Conservation (phyloP, 2,329 filamentous ascomycete species). For the Rachicladosporium sp. region DNA sequence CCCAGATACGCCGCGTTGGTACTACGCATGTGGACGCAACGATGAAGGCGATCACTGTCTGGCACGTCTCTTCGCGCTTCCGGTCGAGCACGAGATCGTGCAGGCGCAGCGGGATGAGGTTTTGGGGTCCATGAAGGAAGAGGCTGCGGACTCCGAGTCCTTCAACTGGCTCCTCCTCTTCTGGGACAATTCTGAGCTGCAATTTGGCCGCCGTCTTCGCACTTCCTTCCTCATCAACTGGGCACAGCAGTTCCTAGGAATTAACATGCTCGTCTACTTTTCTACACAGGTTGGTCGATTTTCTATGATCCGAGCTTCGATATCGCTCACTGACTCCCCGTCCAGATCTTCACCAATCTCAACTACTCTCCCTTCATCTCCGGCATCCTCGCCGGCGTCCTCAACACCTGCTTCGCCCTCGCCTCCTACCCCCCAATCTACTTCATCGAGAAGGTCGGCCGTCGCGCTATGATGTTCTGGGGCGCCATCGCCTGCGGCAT, state of each 20-base stretch:
- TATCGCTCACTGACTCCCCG: too few relatives aligned
- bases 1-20: conserved; percentile 24
- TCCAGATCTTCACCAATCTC: conserved; percentile 22
- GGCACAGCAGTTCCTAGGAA: conserved; percentile 21
- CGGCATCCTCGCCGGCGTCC: conserved; percentile 15
- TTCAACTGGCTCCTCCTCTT: conserved; percentile 18
- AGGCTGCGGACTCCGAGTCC: conserved; percentile 15
- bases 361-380: conserved; percentile 16
- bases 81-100: conserved; percentile 11
- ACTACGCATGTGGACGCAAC: conserved; percentile 15
- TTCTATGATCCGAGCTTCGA: too few relatives aligned
- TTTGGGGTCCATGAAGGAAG: conserved; percentile 18
- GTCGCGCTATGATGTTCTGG: conserved; percentile 20
- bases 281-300: too few relatives aligned
- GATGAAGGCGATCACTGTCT: conserved; percentile 9
- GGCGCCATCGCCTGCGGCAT: conserved; percentile 15
- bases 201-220: conserved; percentile 25
- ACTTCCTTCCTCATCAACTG: conserved; percentile 26
- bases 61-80: conserved; percentile 9
- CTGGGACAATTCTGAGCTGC: conserved; percentile 27
- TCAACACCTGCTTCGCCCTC: conserved; percentile 20
- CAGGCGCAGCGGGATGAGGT: conserved; percentile 17
- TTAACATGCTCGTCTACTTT: conserved; percentile 24
- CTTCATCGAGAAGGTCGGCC: conserved; percentile 23
- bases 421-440: conserved; percentile 16